Evolutionary conservation across 371 early-diverging fungal genomes (phyloP).

Genomic region (Circinella minor): DNA sequence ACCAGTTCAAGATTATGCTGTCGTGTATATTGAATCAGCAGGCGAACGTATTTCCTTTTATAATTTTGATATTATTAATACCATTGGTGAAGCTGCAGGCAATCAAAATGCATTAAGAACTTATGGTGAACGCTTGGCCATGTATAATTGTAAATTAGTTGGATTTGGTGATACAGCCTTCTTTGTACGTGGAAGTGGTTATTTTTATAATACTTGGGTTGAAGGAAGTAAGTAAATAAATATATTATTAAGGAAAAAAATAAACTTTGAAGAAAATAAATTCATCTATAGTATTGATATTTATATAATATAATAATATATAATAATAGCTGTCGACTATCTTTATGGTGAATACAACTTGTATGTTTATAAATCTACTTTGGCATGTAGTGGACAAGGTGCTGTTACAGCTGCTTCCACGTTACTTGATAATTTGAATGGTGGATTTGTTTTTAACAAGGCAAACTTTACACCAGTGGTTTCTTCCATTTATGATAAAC

Average conservation of each 20-base stretch:
- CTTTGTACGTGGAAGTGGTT: constrained; percentile 15
- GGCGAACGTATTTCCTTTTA: constrained; percentile 14
- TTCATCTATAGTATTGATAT: too few species aligned
- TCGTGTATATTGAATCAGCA: constrained; percentile 10
- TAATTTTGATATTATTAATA: constrained; percentile 18
- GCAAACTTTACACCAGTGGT: constrained; percentile 17
- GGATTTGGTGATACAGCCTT: constrained; percentile 21
- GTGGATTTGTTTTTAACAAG: constrained; percentile 16
- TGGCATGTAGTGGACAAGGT: constrained; percentile 17
- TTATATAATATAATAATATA: too few species aligned
- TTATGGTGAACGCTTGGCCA: constrained; percentile 10
- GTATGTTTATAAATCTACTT: constrained; percentile 14
- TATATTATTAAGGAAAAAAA: neutral
- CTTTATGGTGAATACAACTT: constrained; percentile 17
- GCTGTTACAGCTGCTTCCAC: constrained; percentile 16
- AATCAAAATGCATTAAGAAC: constrained; percentile 18
- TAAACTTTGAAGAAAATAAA: too few species aligned
- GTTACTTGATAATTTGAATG: neutral
- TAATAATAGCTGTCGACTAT: constrained; percentile 19
- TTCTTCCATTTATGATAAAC: constrained; percentile 19
- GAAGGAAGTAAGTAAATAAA: constrained; percentile 20
- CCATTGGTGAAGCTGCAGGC: constrained; percentile 21
- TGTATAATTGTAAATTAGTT: constrained; percentile 21
- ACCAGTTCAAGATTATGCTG: constrained; percentile 13
- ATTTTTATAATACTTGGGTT: constrained; percentile 20